Conservation (phyloP, 768 basidiomycete genomes). For the Boletus pseudo-olivaceus region DNA sequence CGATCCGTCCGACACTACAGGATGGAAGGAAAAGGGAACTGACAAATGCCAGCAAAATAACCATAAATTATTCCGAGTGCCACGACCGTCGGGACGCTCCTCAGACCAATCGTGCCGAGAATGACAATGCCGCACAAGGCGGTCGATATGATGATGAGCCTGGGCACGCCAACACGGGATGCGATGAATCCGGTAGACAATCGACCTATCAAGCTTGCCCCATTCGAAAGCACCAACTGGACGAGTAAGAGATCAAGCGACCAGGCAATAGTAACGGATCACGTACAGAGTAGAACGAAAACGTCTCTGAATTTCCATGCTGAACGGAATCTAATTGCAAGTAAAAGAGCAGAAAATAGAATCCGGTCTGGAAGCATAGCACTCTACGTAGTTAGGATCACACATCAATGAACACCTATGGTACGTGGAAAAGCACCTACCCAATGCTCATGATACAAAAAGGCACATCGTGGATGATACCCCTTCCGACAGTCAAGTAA, state of each 20-base stretch:
- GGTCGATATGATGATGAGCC: conserved; percentile 37
- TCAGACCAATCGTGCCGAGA: conserved; percentile 43
- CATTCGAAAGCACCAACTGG: conserved; percentile 53
- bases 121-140: conserved; percentile 34
- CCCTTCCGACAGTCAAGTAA: conserved; percentile 17
- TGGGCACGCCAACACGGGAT: conserved; percentile 42
- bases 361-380: conserved; percentile 32
- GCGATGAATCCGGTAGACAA: conserved; percentile 43
- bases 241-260: background rate
- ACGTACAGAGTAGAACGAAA: conserved; percentile 56
- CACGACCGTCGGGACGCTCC: conserved; percentile 32
- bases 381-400: conserved; percentile 5
- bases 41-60: conserved; percentile 45
- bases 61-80: conserved; percentile 43
- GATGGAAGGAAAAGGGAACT: conserved; percentile 6
- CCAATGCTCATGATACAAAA: conserved; percentile 19
- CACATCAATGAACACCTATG: background rate
- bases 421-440: conserved; percentile 11
- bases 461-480: conserved; percentile 12
- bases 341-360: conserved; percentile 55
- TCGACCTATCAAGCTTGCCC: conserved; percentile 48
- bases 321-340: conserved; percentile 51
- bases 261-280: background rate
- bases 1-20: background rate
- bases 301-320: conserved; percentile 41